Percentiles rank a stretch among this genome's conserved stretches.
Conservation (phyloP, 225 moss, liverwort and hornwort genomes). For the Antitrichia curtipendula region DNA sequence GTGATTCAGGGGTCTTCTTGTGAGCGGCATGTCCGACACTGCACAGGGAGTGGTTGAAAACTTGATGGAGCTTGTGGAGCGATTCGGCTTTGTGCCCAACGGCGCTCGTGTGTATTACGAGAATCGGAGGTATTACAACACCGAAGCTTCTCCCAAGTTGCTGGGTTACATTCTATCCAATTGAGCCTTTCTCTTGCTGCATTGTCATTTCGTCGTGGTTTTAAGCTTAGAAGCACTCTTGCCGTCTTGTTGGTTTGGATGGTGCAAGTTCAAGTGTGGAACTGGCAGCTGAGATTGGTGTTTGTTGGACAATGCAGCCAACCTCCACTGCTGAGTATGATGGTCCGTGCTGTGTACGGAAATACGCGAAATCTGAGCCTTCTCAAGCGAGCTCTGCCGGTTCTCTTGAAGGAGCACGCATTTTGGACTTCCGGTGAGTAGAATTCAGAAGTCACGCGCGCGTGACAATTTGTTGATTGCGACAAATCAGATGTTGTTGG, state of each 20-base stretch:
- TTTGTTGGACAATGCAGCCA: slow-evolving; percentile 32
- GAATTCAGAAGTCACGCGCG: background rate
- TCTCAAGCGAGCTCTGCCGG: slow-evolving; percentile 36
- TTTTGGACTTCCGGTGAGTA: slow-evolving; percentile 47
- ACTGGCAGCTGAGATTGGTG: background rate
- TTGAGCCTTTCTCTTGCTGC: background rate
- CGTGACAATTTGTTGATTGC: background rate
- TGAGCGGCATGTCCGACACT: slow-evolving; percentile 54
- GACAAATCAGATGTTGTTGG: background rate
- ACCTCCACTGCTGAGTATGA: slow-evolving; percentile 54
- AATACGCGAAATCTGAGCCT: slow-evolving; percentile 18
- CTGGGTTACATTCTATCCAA: background rate
- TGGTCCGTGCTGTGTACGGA: slow-evolving; percentile 38
- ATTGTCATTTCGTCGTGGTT: background rate
- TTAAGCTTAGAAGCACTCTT: background rate
- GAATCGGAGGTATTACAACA: slow-evolving; percentile 33
- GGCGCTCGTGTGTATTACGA: slow-evolving; percentile 57
- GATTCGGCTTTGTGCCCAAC: slow-evolving; percentile 51
- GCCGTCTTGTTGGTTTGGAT: background rate
- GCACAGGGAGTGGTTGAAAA: slow-evolving; percentile 57
- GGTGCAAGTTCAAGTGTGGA: background rate
- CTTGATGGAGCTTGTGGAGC: slow-evolving; percentile 46
- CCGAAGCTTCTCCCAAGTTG: background rate
- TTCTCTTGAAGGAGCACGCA: slow-evolving; percentile 34
- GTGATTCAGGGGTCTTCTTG: slow-evolving; percentile 45